Evolutionary conservation across 331 rosid genomes (phyloP), one percentile per base, ranked within the genome.

Genomic region (Malus hybrid): DNA sequence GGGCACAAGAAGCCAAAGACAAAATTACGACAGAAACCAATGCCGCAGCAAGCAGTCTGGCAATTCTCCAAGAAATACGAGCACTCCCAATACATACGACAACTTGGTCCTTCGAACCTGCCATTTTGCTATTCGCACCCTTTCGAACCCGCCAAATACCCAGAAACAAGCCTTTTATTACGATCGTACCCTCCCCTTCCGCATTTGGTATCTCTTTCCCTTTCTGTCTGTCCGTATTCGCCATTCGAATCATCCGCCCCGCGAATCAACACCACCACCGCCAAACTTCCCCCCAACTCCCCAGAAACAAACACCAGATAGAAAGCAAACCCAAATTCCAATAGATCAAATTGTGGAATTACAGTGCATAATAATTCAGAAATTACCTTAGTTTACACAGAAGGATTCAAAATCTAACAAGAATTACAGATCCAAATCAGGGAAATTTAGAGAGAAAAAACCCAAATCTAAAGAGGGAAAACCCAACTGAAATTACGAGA

Each of bases 391-490:
- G 69, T 81, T 68, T 79, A 85, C 82, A 78, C 46, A 77, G 55
- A 61, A 73, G 48, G 58, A 78, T 63, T 70, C 58, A 34, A 36
- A 19, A 70, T 69, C 65, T 58, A 71, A 55, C 70, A 81, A 78
- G 57, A 66, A 63, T 50, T 75, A 57, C 91, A 87, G 88, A 89
- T 90, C 92, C 84, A 80, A 20, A 62, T 44, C 13, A 30, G 10
- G 75, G 26, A 36, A 28, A 13, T 57, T 0, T 16, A 10, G 20
- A 52, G n/a, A 39, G 56, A 20, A 14, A 32, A 57, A 34, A 70
- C 34, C 71, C 77, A 76, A 39, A 39, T 67, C 53, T 69, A 56
- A 79, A 63, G 50, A 44, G 57, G 57, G 6, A 68, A 63, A 50
- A 28, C 4, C 12, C 18, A 18, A 39, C 68, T 3, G 64, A 33